These are phyloP conservation scores for Hypholoma sublateritium DNA, from an alignment of 768 basidiomycete species.

Conservation along the genomic window DNA sequence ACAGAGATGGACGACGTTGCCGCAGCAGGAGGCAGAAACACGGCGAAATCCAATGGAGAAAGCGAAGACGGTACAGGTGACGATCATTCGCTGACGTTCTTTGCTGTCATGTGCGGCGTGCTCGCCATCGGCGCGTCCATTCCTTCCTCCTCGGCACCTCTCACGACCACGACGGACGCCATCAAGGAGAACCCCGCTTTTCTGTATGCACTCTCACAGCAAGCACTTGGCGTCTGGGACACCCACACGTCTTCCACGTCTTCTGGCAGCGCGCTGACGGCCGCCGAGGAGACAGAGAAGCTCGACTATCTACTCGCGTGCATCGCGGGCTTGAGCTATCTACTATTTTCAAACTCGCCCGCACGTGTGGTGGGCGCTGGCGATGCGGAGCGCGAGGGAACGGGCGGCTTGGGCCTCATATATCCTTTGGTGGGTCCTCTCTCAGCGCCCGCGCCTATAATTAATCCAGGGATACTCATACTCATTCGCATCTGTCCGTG, in stretches of 20 bases:
- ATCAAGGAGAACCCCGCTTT: constrained; percentile 25
- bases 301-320: constrained; percentile 61
- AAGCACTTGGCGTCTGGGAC: constrained; percentile 39
- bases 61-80: background rate
- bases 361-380: constrained; percentile 1
- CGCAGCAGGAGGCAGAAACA: background rate
- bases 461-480: background rate
- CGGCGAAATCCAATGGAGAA: background rate
- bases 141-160: constrained; percentile 1
- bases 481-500: background rate
- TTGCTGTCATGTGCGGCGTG: constrained; percentile 55
- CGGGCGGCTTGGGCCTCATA: background rate
- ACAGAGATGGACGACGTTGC: constrained; percentile 11
- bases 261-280: background rate
- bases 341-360: constrained; percentile 17
- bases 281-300: constrained; percentile 25
- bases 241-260: constrained; percentile 19
- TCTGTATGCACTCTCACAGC: constrained; percentile 36
- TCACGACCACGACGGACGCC: background rate
- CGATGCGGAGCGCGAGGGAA: background rate
- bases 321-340: constrained; percentile 51
- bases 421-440: background rate
- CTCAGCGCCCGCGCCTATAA: background rate
- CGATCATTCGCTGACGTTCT: constrained; percentile 41
- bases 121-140: constrained; percentile 55